Base-by-base conservation (phyloP, 225 moss, liverwort and hornwort species). In the Asterella californica region DNA sequence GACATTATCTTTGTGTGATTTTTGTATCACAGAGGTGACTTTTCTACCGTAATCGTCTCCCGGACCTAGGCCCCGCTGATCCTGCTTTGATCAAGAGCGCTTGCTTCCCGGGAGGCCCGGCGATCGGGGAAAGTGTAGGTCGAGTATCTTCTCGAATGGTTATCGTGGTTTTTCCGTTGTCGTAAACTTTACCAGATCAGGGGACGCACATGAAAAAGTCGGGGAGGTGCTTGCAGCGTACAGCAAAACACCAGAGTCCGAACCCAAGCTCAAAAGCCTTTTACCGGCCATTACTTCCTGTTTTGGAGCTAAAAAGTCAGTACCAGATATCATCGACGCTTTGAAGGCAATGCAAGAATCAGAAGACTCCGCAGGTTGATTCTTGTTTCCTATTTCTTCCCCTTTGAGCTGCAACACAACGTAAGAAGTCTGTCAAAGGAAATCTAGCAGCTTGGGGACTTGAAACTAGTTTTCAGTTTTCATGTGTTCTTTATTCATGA, bases 211-310 rank as follows among this genome's bases (percentile, higher is more conserved):
- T 88, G 78, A 90, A 42, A 83, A 86, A 25, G 89, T 99, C 69
- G 90, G 88, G 82, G 83, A 88, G 81, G 55, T 93, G 59, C 90
- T 99, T 71, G 71, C 83, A 32, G 78, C 66, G 48, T 89, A 90
- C 79, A 89, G 88, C 54, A 80, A 82, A 55, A 81, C 34, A 61
- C 97, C 91, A 59, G 90, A 88, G 24, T 77, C 74, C 32, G 90
- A 91, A 68, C 87, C 94, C 62, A 82, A 92, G 81, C 84, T 99
- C 6, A 82, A 93, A 75, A 65, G 73, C 46, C 90, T 99, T 38
- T 76, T 99, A 72, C 88, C 93, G 80, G 85, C 88, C 62, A 92
- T 99, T 15, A 84, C 81, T 61, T 79, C 89, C 73, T 99, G 93
- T 83, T 99, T 99, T 88, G 94, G 88, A 77, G 86, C 79, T 36